These are phyloP conservation scores for Nemania abortiva DNA, from an alignment of 2,329 filamentous ascomycete genomes.

Conservation along the genomic window DNA sequence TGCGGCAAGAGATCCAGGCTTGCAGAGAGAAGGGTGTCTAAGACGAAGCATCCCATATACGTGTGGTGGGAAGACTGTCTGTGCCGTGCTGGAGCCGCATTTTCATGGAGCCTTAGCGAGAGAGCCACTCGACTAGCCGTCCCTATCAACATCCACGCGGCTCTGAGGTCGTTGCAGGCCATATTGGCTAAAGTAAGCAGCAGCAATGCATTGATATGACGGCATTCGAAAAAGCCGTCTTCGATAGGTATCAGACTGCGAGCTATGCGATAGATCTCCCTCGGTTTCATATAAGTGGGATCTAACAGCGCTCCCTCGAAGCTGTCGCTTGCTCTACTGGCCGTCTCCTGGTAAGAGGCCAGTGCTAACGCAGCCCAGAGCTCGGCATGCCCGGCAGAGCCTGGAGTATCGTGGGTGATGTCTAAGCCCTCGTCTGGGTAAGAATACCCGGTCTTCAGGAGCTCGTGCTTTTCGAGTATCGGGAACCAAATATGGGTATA, in stretches of 20 bases:
- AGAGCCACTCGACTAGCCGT: conserved; percentile 69
- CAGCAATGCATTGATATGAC: conserved; percentile 67
- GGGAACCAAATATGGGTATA: conserved; percentile 84
- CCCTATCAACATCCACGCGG: conserved; percentile 74
- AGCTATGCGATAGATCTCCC: conserved; percentile 63
- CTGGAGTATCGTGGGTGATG: conserved; percentile 46
- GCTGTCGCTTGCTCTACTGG: conserved; percentile 41
- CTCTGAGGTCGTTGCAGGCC: conserved; percentile 65
- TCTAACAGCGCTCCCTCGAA: conserved; percentile 37
- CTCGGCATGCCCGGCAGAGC: conserved; percentile 63
- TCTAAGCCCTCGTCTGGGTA: conserved; percentile 56
- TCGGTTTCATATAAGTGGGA: conserved; percentile 47
- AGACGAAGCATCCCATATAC: conserved; percentile 69
- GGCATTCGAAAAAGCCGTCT: conserved; percentile 61
- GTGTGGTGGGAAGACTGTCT: conserved; percentile 57
- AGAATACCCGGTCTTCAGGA: conserved; percentile 62
- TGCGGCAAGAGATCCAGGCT: conserved; percentile 64
- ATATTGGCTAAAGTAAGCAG: conserved; percentile 73
- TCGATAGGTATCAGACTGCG: conserved; percentile 62
- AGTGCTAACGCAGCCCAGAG: conserved; percentile 71
- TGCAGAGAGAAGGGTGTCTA: conserved; percentile 70
- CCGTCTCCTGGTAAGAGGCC: conserved; percentile 65
- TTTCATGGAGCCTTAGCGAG: conserved; percentile 56
- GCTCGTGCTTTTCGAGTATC: conserved; percentile 74
- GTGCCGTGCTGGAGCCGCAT: conserved; percentile 40